A percentile compares a stretch with the other conserved stretches of the same genome.
Evolutionary conservation across 805 yeast genomes (phyloP).

Genomic region (Candida hungchunana): DNA sequence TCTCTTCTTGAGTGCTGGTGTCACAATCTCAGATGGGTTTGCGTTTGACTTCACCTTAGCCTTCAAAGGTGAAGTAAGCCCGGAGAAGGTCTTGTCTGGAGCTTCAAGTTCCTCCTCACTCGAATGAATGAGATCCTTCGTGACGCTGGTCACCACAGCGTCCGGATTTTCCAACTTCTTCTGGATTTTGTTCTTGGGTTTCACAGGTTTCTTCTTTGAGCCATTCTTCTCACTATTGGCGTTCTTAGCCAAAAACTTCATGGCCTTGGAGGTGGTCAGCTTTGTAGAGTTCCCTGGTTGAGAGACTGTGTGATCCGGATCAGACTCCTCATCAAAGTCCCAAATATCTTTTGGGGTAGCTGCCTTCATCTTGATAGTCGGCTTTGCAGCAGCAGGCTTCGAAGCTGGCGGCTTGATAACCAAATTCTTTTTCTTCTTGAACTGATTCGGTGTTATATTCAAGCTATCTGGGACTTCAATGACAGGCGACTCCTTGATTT

Average conservation of each 20-base stretch:
- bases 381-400: background rate
- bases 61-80: slow-evolving; percentile 14
- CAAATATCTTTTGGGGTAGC: slow-evolving; percentile 17
- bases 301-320: background rate
- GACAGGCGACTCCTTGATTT: background rate
- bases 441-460: slow-evolving; percentile 4
- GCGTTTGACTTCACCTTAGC: background rate
- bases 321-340: slow-evolving; percentile 18
- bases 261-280: slow-evolving; percentile 3
- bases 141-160: background rate
- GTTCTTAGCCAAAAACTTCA: slow-evolving; percentile 6
- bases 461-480: slow-evolving; percentile 15
- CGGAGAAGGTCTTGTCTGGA: slow-evolving; percentile 14
- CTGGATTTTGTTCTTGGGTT: slow-evolving; percentile 10
- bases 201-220: background rate
- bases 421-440: background rate
- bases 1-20: background rate
- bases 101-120: slow-evolving; percentile 3
- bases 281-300: background rate
- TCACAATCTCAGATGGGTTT: background rate
- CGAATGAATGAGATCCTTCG: slow-evolving; percentile 6
- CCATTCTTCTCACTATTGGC: background rate
- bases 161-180: slow-evolving; percentile 12
- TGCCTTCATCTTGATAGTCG: background rate
- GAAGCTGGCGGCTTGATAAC: background rate